phyloP scores from a whole-genome alignment of 2,329 filamentous ascomycete genomes.

The Epichloe amarillans region DNA sequence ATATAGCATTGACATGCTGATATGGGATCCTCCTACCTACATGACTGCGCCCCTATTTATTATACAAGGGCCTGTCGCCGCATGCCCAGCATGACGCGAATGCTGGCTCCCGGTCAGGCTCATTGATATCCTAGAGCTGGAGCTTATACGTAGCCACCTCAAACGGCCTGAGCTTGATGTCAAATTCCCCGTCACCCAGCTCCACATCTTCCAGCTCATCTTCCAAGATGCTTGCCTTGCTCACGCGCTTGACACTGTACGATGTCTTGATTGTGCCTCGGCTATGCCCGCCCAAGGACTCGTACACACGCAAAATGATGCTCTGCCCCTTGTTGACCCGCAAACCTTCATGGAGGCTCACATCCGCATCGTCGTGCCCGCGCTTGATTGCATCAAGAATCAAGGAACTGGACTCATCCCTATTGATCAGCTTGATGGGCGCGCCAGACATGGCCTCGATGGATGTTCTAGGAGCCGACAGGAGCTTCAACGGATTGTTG shows the following conservation, averaged over 20 bases:
- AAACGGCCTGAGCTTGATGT: constrained; percentile 61
- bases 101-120: constrained; percentile 12
- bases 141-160: constrained; percentile 75
- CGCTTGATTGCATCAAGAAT: constrained; percentile 86
- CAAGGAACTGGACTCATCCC: constrained; percentile 41
- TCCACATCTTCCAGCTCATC: constrained; percentile 63
- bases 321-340: constrained; percentile 58
- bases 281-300: constrained; percentile 71
- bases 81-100: constrained; percentile 9
- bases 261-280: constrained; percentile 55
- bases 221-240: constrained; percentile 78
- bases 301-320: constrained; percentile 75
- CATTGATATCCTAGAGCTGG: constrained; percentile 27
- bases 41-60: too few relatives aligned
- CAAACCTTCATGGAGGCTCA: constrained; percentile 47
- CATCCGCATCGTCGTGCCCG: constrained; percentile 74
- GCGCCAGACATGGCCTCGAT: constrained; percentile 16
- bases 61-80: neutral
- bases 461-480: constrained; percentile 16
- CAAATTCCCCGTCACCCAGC: constrained; percentile 34
- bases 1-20: too few relatives aligned
- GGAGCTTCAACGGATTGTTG: constrained; percentile 58
- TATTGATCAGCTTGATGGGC: constrained; percentile 55
- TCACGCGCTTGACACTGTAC: constrained; percentile 61
- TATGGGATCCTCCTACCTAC: neutral